These are phyloP conservation scores for Persicaria tinctoria DNA, from an alignment of 148 eudicot genomes.

Conservation along the genomic window DNA sequence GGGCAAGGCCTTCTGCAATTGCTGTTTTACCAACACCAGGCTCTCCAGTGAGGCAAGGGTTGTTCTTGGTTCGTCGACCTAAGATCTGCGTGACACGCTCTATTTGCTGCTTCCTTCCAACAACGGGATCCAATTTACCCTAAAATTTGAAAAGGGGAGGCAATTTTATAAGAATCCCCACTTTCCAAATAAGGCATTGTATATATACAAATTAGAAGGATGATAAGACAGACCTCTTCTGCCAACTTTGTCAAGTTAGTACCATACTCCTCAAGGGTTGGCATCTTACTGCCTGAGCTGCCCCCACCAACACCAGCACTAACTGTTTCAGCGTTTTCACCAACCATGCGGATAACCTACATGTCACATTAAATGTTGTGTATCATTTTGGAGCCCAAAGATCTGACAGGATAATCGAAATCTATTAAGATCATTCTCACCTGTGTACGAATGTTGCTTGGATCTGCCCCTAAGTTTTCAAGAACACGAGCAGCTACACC, in stretches of 20 bases:
- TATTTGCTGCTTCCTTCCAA: constrained; percentile 82
- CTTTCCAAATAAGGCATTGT: background rate
- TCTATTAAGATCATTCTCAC: constrained; percentile 20
- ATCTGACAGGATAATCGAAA: no score
- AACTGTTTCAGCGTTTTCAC: constrained; percentile 93
- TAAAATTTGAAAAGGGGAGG: constrained; percentile 12
- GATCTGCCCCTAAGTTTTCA: constrained; percentile 89
- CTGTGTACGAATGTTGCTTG: constrained; percentile 80
- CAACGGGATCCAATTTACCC: constrained; percentile 98
- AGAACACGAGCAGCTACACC: constrained; percentile 91
- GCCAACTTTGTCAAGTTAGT: constrained; percentile 93
- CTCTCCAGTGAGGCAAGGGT: constrained; percentile 94
- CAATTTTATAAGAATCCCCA: background rate
- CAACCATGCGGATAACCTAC: constrained; percentile 92
- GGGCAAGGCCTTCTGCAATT: constrained; percentile 97
- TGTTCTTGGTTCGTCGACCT: constrained; percentile 88
- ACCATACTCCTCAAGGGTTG: constrained; percentile 89
- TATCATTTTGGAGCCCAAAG: no score
- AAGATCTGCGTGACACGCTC: constrained; percentile 96
- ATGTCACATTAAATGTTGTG: background rate
- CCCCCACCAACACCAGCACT: constrained; percentile 92
- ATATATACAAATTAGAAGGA: background rate
- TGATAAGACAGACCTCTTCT: constrained; percentile 52
- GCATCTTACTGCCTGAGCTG: constrained; percentile 73
- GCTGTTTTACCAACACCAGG: constrained; percentile 99